Evolutionary conservation across 805 yeast species (phyloP).

Genomic region (Candida easanensis): DNA sequence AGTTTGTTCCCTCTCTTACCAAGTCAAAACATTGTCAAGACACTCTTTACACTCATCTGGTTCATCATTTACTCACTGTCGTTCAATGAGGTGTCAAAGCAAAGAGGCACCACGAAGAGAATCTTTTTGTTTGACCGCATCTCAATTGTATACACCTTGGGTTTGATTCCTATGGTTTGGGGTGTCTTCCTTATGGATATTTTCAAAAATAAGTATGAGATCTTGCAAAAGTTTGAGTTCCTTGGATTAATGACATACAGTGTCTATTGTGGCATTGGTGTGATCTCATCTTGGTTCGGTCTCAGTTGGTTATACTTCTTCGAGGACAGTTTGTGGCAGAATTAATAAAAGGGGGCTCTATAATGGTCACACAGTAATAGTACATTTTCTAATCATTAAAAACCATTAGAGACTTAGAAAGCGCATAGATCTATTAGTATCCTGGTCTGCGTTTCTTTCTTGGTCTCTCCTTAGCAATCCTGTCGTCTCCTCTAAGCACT

Average conservation of each 20-base stretch:
- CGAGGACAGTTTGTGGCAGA: slow-evolving; percentile 67
- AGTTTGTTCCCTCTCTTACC: slow-evolving; percentile 85
- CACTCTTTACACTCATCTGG: slow-evolving; percentile 80
- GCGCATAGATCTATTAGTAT: neutral
- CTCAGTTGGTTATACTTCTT: slow-evolving; percentile 85
- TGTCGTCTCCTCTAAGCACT: neutral
- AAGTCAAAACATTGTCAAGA: slow-evolving; percentile 76
- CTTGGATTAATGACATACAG: slow-evolving; percentile 78
- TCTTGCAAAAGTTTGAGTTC: slow-evolving; percentile 65
- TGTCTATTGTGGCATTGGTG: slow-evolving; percentile 83
- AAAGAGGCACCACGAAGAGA: slow-evolving; percentile 34
- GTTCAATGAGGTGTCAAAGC: slow-evolving; percentile 62
- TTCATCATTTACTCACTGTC: slow-evolving; percentile 71
- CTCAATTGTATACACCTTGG: slow-evolving; percentile 61
- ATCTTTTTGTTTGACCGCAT: slow-evolving; percentile 71
- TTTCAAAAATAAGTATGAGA: slow-evolving; percentile 49
- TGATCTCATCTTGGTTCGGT: slow-evolving; percentile 83
- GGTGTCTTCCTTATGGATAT: slow-evolving; percentile 46
- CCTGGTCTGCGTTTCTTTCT: slow-evolving; percentile 10
- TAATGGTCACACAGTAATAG: no score
- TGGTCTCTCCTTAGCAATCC: neutral
- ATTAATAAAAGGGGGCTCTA: neutral
- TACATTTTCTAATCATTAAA: neutral
- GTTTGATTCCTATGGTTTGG: slow-evolving; percentile 63
- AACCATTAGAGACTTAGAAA: neutral